A percentile compares a stretch with the other conserved stretches of the same genome.
Evolutionary conservation across 2,329 filamentous ascomycete genomes (phyloP).

Genomic region (Periconia sp.): DNA sequence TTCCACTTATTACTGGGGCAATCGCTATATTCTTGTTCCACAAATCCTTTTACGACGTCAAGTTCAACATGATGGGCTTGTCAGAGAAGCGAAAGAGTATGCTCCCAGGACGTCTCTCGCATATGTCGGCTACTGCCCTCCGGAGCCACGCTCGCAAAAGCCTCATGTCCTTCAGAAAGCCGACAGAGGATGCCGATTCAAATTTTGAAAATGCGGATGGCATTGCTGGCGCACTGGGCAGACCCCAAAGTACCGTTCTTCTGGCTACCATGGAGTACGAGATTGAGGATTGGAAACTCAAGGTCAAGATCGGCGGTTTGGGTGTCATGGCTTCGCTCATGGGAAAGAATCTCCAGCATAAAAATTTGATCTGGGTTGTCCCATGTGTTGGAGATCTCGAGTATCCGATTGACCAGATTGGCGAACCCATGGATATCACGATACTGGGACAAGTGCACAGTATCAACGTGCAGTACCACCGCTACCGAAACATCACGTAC

Average conservation of each 20-base stretch:
- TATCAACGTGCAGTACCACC: conserved; percentile 65
- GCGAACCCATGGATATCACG: conserved; percentile 63
- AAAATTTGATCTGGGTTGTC: conserved; percentile 62
- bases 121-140: conserved; percentile 3
- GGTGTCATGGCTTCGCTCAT: conserved; percentile 72
- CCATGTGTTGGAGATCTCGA: conserved; percentile 62
- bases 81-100: conserved; percentile 48
- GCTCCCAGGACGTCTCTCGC: neutral
- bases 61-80: conserved; percentile 62
- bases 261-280: conserved; percentile 74
- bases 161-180: conserved; percentile 5
- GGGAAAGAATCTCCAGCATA: conserved; percentile 65
- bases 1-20: conserved; percentile 56
- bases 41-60: conserved; percentile 64
- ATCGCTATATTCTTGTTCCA: conserved; percentile 59
- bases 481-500: conserved; percentile 66
- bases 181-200: neutral
- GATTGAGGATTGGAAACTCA: conserved; percentile 70
- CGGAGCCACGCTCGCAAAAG: conserved; percentile 1
- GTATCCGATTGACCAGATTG: conserved; percentile 61
- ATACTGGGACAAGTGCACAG: conserved; percentile 63
- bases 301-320: conserved; percentile 71
- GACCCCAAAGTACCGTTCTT: conserved; percentile 55
- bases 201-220: conserved; percentile 17
- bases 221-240: conserved; percentile 20